Base-by-base conservation (phyloP, 2,329 filamentous ascomycete species). In the Arachnopeziza araneosa region DNA sequence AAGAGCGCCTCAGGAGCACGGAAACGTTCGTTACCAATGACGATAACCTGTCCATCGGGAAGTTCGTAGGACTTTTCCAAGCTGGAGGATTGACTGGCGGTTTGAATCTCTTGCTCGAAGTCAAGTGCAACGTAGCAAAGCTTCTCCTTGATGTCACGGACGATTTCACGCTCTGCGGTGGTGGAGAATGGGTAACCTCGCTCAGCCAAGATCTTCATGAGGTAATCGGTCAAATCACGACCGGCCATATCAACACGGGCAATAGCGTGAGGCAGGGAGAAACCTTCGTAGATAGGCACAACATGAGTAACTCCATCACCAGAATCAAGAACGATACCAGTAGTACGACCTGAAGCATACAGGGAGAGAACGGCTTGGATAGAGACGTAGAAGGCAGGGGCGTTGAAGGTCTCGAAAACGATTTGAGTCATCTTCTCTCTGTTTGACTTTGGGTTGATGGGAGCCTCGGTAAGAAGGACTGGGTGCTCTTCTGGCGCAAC, bases 351-450 rank as follows among this genome's bases (percentile, higher is more conserved):
- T 75, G 95, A 99, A 74, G 95, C 95, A 84, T 99, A 99, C 79
- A 99, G 90, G 68, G 95, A 99, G 74, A 99, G 87, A 69, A 99
- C 95, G 78, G 95, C 95, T 87, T 98, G 93, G 80, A 99, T 99
- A 76, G 95, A 98, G 84, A 99, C 95, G 87, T 99, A 99, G 88
- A 99, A 98, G 73, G 95, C 95, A 72, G 95, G 95, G 74, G 95
- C 93, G 85, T 99, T 98, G 89, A 99, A 99, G 74, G 95, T 99
- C 88, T 99, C 95, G 85, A 99, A 99, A 79, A 99, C 93, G 71
- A 99, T 99, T 85, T 99, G 95, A 73, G 95, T 98, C 95, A 99
- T 99, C 92, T 99, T 99, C 87, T 99, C 95, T 88, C 95, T 91
- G 87, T 99, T 99, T 84, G 91, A 96, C 88, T 98, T 98, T 80